phyloP scores from a whole-genome alignment of 345 rosid species.

The Hibiscus syriacus region DNA sequence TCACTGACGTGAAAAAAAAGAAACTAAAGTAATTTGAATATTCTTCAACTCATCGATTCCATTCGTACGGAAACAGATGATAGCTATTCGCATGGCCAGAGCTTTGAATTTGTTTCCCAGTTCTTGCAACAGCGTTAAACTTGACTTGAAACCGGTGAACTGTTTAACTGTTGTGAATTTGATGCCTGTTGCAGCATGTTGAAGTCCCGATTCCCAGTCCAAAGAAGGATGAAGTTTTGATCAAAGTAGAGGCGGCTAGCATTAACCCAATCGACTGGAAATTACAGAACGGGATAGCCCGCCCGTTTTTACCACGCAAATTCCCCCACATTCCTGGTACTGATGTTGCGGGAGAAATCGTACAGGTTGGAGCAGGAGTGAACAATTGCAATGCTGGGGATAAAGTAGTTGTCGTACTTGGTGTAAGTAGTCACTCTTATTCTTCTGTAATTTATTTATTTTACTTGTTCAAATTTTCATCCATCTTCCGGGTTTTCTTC shows the following conservation, averaged over 20 bases:
- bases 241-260: constrained; percentile 40
- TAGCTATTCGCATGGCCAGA: no score
- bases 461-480: no score
- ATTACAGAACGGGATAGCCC: constrained; percentile 36
- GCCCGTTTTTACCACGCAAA: constrained; percentile 54
- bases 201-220: constrained; percentile 36
- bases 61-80: no score
- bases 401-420: constrained; percentile 61
- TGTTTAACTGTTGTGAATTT: not conserved
- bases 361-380: constrained; percentile 58
- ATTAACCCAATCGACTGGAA: constrained; percentile 59
- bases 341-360: constrained; percentile 76
- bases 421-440: constrained; percentile 27
- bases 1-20: no score
- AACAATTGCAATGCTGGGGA: constrained; percentile 57
- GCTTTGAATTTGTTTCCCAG: no score
- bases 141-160: no score
- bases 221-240: constrained; percentile 34
- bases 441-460: not conserved
- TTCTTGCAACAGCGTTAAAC: no score
- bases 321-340: constrained; percentile 70
- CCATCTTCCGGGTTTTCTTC: no score
- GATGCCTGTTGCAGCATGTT: constrained; percentile 35
- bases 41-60: no score
- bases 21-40: no score